Percentiles rank a stretch among this genome's conserved stretches.
These are phyloP conservation scores for Picea glauca DNA, from an alignment of 75 land plant species.

Conservation along the genomic window DNA sequence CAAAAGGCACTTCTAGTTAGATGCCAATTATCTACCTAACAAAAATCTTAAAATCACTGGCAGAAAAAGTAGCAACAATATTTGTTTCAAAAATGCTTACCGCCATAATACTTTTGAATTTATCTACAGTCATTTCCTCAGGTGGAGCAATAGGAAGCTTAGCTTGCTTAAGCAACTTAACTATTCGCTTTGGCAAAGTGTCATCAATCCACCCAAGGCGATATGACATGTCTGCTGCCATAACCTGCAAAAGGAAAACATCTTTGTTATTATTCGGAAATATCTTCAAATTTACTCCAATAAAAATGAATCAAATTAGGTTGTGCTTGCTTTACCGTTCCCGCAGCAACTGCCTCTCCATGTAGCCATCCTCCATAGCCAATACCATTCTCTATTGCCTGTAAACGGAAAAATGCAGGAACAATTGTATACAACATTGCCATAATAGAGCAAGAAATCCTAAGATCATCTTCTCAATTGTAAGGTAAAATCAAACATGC, in stretches of 20 bases:
- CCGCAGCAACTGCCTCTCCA: constrained; percentile 98
- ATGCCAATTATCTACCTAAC: neutral
- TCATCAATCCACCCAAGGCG: constrained; percentile 96
- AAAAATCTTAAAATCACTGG: neutral
- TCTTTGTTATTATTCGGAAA: neutral
- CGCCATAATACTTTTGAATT: constrained; percentile 85
- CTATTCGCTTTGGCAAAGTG: constrained; percentile 49
- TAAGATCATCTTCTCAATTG: neutral
- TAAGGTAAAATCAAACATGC: neutral
- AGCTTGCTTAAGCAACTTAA: constrained; percentile 47
- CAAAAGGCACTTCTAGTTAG: neutral
- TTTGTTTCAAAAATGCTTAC: constrained; percentile 32
- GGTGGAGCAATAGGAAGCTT: constrained; percentile 86
- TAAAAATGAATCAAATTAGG: neutral
- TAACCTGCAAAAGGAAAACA: constrained; percentile 44
- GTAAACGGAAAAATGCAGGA: constrained; percentile 14
- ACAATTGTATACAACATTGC: neutral
- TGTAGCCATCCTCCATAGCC: constrained; percentile 98
- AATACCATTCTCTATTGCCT: constrained; percentile 92
- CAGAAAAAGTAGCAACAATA: neutral
- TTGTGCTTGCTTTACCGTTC: constrained; percentile 43
- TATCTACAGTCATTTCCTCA: constrained; percentile 70
- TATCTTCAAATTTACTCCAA: neutral
- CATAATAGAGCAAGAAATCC: neutral
- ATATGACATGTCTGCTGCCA: constrained; percentile 93